Conservation (phyloP, 306 rosid species). For the Inga laurina region DNA sequence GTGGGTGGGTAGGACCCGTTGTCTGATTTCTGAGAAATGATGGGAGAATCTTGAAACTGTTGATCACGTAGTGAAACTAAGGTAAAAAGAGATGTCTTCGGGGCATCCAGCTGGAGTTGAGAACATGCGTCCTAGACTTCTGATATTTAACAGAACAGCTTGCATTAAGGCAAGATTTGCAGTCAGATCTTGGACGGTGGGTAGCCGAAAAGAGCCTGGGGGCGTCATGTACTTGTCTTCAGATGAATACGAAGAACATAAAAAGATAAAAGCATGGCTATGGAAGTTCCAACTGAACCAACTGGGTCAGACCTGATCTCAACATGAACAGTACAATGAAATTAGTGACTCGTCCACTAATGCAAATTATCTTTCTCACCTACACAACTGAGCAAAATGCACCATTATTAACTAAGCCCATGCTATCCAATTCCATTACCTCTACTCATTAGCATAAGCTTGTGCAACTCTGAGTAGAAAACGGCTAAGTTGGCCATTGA, state of each 20-base stretch:
- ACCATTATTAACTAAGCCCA: not conserved
- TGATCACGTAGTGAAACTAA: constrained; percentile 43
- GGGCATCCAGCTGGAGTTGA: constrained; percentile 40
- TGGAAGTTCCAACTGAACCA: constrained; percentile 26
- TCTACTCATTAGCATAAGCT: constrained; percentile 1
- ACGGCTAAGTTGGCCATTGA: constrained; percentile 7
- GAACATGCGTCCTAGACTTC: constrained; percentile 41
- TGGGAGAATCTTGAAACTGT: constrained; percentile 45
- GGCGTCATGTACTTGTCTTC: constrained; percentile 47
- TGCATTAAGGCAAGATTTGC: constrained; percentile 42
- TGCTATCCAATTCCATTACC: not conserved
- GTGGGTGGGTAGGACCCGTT: constrained; percentile 25
- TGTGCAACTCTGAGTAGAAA: constrained; percentile 22
- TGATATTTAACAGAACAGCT: constrained; percentile 39
- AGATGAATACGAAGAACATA: constrained; percentile 35
- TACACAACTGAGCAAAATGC: constrained; percentile 21
- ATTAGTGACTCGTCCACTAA: constrained; percentile 30
- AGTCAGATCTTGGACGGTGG: constrained; percentile 41
- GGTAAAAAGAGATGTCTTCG: constrained; percentile 29
- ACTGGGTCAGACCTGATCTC: constrained; percentile 30
- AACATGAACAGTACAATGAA: constrained; percentile 23
- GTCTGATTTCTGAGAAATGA: constrained; percentile 39
- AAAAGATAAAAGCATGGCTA: constrained; percentile 51
- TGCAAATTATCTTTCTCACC: constrained; percentile 29
- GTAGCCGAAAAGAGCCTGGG: constrained; percentile 43